A percentile compares a stretch with the other conserved stretches of the same genome.
Conservation (phyloP, 306 rosid genomes). For the Spatholobus suberectus region DNA sequence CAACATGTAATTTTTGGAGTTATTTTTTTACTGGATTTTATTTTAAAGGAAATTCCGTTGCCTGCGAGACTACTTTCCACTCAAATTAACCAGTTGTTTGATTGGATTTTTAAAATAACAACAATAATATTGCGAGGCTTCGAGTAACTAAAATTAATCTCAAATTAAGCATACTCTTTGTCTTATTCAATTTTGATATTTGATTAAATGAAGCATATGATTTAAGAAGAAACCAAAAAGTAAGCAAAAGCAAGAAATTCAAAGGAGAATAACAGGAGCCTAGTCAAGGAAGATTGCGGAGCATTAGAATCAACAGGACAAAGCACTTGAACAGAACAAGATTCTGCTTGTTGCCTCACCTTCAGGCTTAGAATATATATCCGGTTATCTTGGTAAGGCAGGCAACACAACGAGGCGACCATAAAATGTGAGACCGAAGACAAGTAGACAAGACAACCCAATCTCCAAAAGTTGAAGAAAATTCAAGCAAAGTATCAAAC, state of each 20-base stretch:
- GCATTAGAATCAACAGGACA: background rate
- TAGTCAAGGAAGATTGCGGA: background rate
- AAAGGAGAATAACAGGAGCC: background rate
- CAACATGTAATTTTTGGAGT: too few species aligned
- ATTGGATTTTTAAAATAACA: background rate
- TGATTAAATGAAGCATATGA: background rate
- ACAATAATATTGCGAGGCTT: background rate
- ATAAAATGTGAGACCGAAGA: background rate
- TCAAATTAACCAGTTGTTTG: background rate
- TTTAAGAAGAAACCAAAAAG: background rate
- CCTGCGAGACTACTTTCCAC: background rate
- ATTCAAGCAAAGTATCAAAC: background rate
- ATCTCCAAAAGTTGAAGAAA: background rate
- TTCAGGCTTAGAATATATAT: conserved; percentile 3
- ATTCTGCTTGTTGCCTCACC: conserved; percentile 12
- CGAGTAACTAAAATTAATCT: too few species aligned
- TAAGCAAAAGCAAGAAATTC: background rate
- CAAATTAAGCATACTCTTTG: too few species aligned
- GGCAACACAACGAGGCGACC: background rate
- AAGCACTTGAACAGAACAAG: background rate
- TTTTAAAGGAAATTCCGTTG: background rate
- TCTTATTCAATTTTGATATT: background rate
- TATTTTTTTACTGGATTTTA: too few species aligned
- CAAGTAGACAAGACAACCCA: too few species aligned
- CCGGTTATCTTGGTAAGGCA: background rate